Percentiles rank a stretch among this genome's conserved stretches.
Conservation (phyloP, 2,329 filamentous ascomycete genomes). For the Trichocomaceae sp. region DNA sequence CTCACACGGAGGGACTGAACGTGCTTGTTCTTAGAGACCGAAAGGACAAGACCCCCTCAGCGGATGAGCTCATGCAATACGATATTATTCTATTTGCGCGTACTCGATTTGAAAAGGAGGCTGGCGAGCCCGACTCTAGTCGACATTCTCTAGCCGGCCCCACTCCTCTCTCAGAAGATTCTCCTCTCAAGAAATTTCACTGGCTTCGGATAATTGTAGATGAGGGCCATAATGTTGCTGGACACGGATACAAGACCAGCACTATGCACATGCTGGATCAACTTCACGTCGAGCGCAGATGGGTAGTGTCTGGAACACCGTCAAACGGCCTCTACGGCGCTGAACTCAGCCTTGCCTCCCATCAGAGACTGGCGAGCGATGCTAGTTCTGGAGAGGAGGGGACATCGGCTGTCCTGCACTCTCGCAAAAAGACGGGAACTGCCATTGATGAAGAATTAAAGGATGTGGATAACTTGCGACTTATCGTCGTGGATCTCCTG, state of each 20-base stretch:
- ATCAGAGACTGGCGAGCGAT: slow-evolving; percentile 33
- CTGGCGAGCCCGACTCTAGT: slow-evolving; percentile 45
- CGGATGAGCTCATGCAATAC: slow-evolving; percentile 54
- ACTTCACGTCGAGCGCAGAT: slow-evolving; percentile 61
- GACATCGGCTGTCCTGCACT: slow-evolving; percentile 26
- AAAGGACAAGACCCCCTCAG: slow-evolving; percentile 50
- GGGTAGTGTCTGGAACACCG: slow-evolving; percentile 88
- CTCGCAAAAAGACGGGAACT: slow-evolving; percentile 33
- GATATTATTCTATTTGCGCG: slow-evolving; percentile 76
- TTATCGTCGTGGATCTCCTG: slow-evolving; percentile 64
- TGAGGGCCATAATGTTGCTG: slow-evolving; percentile 80
- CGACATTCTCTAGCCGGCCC: slow-evolving; percentile 35
- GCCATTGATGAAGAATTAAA: slow-evolving; percentile 50
- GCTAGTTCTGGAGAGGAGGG: slow-evolving; percentile 26
- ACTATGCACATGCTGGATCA: slow-evolving; percentile 50
- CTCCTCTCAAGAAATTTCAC: slow-evolving; percentile 63
- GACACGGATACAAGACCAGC: slow-evolving; percentile 54
- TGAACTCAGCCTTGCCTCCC: slow-evolving; percentile 51
- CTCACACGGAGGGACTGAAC: slow-evolving; percentile 64
- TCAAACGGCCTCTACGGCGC: slow-evolving; percentile 75
- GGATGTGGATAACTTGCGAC: slow-evolving; percentile 60
- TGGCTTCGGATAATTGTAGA: slow-evolving; percentile 89
- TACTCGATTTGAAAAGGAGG: slow-evolving; percentile 64
- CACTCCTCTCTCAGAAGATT: slow-evolving; percentile 45
- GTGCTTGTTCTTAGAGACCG: slow-evolving; percentile 56